Conservation (phyloP, 306 rosid species). For the Casuarina cunninghamiana region DNA sequence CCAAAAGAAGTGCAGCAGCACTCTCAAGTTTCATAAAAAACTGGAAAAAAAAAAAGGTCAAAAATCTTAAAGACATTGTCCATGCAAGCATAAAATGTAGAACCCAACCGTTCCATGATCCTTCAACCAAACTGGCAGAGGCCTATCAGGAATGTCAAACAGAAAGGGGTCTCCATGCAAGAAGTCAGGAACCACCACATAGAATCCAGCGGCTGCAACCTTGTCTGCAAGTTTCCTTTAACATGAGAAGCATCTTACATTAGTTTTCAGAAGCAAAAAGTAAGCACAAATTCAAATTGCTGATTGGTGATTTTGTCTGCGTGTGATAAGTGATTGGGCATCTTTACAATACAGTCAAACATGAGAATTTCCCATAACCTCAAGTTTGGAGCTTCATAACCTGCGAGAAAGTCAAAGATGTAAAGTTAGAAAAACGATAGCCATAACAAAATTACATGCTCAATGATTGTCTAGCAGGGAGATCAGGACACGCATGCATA, state of each 20-base stretch:
- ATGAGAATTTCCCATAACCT: slow-evolving; percentile 48
- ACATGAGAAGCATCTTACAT: slow-evolving; percentile 12
- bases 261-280: slow-evolving; percentile 9
- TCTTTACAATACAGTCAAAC: neutral
- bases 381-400: slow-evolving; percentile 76
- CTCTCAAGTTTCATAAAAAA: neutral
- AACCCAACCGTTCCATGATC: slow-evolving; percentile 67
- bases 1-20: neutral
- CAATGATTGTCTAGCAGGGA: neutral
- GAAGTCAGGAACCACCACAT: slow-evolving; percentile 74
- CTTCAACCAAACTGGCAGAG: slow-evolving; percentile 49
- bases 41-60: too few relatives aligned
- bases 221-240: slow-evolving; percentile 84
- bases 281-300: neutral
- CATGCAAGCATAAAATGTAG: neutral
- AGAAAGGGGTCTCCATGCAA: slow-evolving; percentile 58
- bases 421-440: slow-evolving; percentile 16
- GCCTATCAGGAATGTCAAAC: slow-evolving; percentile 32
- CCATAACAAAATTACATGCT: neutral
- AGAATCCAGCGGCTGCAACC: slow-evolving; percentile 71
- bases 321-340: too few relatives aligned
- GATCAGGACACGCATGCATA: neutral
- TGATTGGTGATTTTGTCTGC: too few relatives aligned
- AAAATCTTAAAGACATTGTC: neutral
- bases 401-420: slow-evolving; percentile 42